Percentiles rank a stretch among this genome's conserved stretches.
Evolutionary conservation across 768 basidiomycete species (phyloP).

Genomic region (Termitomyces sp.): DNA sequence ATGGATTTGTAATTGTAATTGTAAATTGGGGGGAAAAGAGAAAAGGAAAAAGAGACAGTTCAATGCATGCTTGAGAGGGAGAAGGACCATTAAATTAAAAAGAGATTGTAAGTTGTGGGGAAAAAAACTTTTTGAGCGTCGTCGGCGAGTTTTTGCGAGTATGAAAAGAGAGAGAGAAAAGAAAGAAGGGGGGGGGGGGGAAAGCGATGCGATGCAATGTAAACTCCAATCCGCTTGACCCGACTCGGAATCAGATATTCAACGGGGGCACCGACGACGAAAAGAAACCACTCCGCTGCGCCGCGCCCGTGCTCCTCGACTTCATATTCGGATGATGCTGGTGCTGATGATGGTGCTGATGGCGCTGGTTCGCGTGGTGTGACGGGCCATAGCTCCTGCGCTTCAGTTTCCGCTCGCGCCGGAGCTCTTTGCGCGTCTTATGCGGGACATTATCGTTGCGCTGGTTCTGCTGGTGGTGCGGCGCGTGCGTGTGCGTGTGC

Average conservation of each 20-base stretch:
- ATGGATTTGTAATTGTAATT: not conserved
- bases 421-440: constrained; percentile 59
- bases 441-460: constrained; percentile 31
- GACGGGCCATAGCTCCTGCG: constrained; percentile 45
- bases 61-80: not conserved
- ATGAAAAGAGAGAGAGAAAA: not conserved
- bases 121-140: not conserved
- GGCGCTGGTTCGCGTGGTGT: constrained; percentile 37
- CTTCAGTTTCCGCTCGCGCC: constrained; percentile 65
- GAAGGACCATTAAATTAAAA: not conserved
- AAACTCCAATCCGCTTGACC: too few species aligned
- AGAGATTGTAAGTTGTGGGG: not conserved
- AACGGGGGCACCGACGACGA: constrained; percentile 16
- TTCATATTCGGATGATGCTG: constrained; percentile 25
- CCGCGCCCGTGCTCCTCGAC: constrained; percentile 15
- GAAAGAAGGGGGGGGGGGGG: too few species aligned
- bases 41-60: not conserved
- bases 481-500: not conserved
- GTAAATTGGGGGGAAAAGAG: not conserved
- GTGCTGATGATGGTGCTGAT: constrained; percentile 33
- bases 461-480: constrained; percentile 27
- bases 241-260: constrained; percentile 9
- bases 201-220: not conserved
- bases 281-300: constrained; percentile 16
- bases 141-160: not conserved